Conservation (phyloP, 345 rosid species). For the Salix udensis region DNA sequence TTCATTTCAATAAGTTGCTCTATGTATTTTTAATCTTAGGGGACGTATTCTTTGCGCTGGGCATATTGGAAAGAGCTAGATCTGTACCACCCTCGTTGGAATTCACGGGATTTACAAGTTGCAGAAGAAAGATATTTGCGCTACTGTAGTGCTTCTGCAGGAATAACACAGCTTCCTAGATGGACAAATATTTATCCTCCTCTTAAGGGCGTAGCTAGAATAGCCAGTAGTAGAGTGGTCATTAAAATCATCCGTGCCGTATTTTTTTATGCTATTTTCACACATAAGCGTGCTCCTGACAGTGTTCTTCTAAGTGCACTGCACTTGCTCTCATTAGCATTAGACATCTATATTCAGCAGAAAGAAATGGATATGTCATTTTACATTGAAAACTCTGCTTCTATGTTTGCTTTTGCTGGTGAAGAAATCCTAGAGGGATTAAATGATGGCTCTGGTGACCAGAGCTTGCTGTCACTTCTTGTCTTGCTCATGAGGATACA, state of each 20-base stretch:
- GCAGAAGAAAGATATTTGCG: constrained; percentile 93
- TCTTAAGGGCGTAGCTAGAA: constrained; percentile 56
- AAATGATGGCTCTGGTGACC: constrained; percentile 45
- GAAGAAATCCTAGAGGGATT: constrained; percentile 56
- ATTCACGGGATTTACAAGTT: constrained; percentile 76
- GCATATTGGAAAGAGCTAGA: constrained; percentile 89
- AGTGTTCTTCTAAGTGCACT: constrained; percentile 65
- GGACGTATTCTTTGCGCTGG: constrained; percentile 73
- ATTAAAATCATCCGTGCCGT: constrained; percentile 67
- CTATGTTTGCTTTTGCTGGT: constrained; percentile 54
- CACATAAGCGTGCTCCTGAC: constrained; percentile 73
- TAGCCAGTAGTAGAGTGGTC: constrained; percentile 70
- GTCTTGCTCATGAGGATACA: constrained; percentile 69
- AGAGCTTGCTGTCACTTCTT: constrained; percentile 85
- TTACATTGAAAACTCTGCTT: constrained; percentile 34
- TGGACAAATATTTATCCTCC: constrained; percentile 82
- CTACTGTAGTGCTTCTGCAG: constrained; percentile 63
- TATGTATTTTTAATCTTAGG: constrained; percentile 42
- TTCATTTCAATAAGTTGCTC: not conserved
- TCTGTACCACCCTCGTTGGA: constrained; percentile 90
- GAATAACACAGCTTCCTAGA: constrained; percentile 75
- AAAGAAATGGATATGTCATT: constrained; percentile 34
- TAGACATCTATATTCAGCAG: constrained; percentile 66
- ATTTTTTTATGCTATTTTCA: constrained; percentile 67
- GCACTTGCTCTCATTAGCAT: constrained; percentile 73